These are phyloP conservation scores for Metarhizium guizhouense DNA, from an alignment of 2,329 filamentous ascomycete genomes.

Conservation along the genomic window DNA sequence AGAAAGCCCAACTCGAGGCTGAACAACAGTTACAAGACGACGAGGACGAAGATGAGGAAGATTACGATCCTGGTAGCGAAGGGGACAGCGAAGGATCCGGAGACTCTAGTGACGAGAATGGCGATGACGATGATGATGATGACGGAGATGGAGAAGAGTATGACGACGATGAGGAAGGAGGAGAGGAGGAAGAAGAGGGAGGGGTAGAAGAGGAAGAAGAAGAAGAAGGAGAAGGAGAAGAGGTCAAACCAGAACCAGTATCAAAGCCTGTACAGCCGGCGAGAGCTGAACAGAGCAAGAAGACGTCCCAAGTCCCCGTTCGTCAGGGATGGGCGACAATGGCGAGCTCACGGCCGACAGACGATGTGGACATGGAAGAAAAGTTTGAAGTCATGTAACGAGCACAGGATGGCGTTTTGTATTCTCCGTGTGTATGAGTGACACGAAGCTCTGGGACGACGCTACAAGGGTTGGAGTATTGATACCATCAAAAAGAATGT, in stretches of 20 bases:
- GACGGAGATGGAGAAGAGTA: constrained; percentile 29
- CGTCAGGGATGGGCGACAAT: constrained; percentile 23
- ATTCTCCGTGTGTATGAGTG: not conserved
- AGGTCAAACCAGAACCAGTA: constrained; percentile 9
- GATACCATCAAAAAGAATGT: too few species aligned
- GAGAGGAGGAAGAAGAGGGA: constrained; percentile 10
- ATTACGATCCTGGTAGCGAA: constrained; percentile 55
- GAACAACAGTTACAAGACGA: constrained; percentile 49
- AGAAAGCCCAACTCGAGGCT: constrained; percentile 39
- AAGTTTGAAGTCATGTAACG: constrained; percentile 23
- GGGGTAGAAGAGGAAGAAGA: too few species aligned
- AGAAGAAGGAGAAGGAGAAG: constrained; percentile 12
- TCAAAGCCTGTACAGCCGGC: constrained; percentile 1
- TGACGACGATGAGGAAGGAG: constrained; percentile 21
- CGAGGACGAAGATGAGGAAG: constrained; percentile 56
- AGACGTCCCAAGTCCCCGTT: constrained; percentile 11
- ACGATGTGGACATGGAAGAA: constrained; percentile 23
- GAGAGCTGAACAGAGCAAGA: constrained; percentile 7
- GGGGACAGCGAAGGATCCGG: constrained; percentile 51
- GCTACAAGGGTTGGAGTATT: too few species aligned
- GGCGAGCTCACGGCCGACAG: constrained; percentile 13
- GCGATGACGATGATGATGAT: constrained; percentile 41
- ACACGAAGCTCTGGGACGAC: not conserved
- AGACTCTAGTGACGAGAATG: constrained; percentile 34
- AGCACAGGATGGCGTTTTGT: not conserved